Evolutionary conservation across 805 yeast genomes (phyloP).

Genomic region (Saccharomycopsis lassenensis): DNA sequence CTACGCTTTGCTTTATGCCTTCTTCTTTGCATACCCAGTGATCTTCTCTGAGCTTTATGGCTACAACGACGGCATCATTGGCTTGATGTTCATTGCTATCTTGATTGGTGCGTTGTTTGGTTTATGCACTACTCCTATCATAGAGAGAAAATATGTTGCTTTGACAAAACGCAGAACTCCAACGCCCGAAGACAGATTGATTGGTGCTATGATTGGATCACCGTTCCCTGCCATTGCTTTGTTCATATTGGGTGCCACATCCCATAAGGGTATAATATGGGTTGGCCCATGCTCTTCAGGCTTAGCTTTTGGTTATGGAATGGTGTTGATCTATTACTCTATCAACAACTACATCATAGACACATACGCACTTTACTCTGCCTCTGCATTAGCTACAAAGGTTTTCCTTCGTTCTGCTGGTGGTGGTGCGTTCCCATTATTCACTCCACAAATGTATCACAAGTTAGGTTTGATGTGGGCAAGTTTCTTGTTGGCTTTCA

Average conservation of each 20-base stretch:
- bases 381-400: constrained; percentile 72
- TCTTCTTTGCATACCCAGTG: constrained; percentile 92
- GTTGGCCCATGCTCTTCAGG: constrained; percentile 75
- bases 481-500: constrained; percentile 64
- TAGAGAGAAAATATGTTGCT: constrained; percentile 52
- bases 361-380: constrained; percentile 74
- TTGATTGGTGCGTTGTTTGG: constrained; percentile 78
- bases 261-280: constrained; percentile 62
- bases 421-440: constrained; percentile 80
- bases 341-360: constrained; percentile 81
- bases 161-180: constrained; percentile 46
- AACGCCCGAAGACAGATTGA: constrained; percentile 67
- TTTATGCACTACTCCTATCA: constrained; percentile 56
- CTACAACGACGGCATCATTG: constrained; percentile 66
- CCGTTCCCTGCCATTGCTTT: constrained; percentile 75
- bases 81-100: constrained; percentile 84
- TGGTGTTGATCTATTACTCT: constrained; percentile 67
- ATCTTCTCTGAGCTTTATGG: constrained; percentile 71
- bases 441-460: constrained; percentile 72
- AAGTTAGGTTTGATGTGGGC: constrained; percentile 74
- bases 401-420: constrained; percentile 73
- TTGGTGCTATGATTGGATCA: constrained; percentile 76
- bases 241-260: constrained; percentile 73
- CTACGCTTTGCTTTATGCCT: constrained; percentile 83
- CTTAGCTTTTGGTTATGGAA: constrained; percentile 66